Evolutionary conservation across 2,329 filamentous ascomycete genomes (phyloP), one percentile per base, ranked within the genome.

Genomic region (Cercospora citrullina): DNA sequence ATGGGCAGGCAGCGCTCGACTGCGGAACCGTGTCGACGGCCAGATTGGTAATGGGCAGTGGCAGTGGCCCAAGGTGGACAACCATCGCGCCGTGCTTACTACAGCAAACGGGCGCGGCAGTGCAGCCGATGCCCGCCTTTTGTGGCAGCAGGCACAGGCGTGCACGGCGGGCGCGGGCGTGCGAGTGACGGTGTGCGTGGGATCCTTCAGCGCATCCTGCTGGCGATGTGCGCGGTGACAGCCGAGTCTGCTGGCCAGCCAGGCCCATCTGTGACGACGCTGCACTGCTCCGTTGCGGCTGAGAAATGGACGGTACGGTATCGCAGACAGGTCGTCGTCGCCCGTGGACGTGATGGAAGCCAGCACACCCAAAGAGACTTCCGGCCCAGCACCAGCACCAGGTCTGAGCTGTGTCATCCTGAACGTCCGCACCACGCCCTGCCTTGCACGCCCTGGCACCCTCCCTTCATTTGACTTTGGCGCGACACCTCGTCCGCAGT

Each of bases 141-240:
- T 39, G 5, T 45, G 33, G 33, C 18, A 60, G 58, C 39, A 39
- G 58, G 58, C 58, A 60, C 33, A 42, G 18, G 28, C 58, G 36
- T 23, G 45, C 45, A 51, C 45, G 42, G 42, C 42, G 42, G 42
- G 8, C 42, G 18, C 23, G 42, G 42, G 42, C 42, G n/a, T 10
- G 42, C 3, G 42, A 21, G n/a, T 21, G 42, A 48, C 42, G 42
- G 18, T 48, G 42, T 48, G 42, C 18, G 42, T 18, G 36, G 16
- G 36, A 60, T 60, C 58, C 58, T 60, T 23, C 58, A 21, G 42
- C 42, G 42, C 42, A 48, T 62, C 60, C 60, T 62, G 33, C 42
- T 8, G 36, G 7, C 36, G 16, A 42, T 2, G 2, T n/a, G 16
- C 36, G 36, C 36, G 36, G 36, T 42, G 36, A 42, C 36, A 42